Conservation (phyloP, 1,284 basidiomycete genomes). For the Caloboletus inedulis region DNA sequence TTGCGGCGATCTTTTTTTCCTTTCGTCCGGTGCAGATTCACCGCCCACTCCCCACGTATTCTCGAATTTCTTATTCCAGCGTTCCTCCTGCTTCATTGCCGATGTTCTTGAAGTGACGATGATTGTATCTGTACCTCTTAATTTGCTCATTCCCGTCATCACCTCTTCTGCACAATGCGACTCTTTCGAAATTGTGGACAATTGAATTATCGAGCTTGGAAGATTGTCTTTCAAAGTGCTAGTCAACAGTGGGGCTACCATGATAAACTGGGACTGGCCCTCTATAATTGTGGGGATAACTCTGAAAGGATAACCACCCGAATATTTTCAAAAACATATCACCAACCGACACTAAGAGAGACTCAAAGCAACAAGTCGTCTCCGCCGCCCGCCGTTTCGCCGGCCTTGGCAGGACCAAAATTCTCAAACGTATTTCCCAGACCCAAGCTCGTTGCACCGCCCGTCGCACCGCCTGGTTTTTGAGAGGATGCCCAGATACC, state of each 20-base stretch:
- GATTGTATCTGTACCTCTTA: conserved; percentile 38
- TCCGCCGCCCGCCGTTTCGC: conserved; percentile 30
- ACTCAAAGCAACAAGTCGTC: conserved; percentile 54
- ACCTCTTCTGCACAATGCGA: conserved; percentile 22
- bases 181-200: conserved; percentile 20
- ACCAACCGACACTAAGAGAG: not conserved
- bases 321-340: not conserved
- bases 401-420: conserved; percentile 34
- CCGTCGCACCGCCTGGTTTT: conserved; percentile 22
- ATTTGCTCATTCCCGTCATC: conserved; percentile 30
- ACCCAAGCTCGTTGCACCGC: conserved; percentile 23
- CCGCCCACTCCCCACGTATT: conserved; percentile 2
- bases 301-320: not conserved
- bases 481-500: conserved; percentile 69
- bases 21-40: conserved; percentile 10
- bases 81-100: conserved; percentile 18
- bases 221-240: not conserved
- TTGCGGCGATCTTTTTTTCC: conserved; percentile 14
- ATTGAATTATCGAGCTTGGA: conserved; percentile 5
- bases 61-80: conserved; percentile 23
- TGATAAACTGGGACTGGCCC: not conserved
- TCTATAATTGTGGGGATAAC: conserved; percentile 11
- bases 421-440: conserved; percentile 45
- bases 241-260: not conserved
- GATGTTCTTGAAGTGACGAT: conserved; percentile 37